phyloP scores from a whole-genome alignment of 192 early-diverging fungal genomes.

The Linnemannia exigua region DNA sequence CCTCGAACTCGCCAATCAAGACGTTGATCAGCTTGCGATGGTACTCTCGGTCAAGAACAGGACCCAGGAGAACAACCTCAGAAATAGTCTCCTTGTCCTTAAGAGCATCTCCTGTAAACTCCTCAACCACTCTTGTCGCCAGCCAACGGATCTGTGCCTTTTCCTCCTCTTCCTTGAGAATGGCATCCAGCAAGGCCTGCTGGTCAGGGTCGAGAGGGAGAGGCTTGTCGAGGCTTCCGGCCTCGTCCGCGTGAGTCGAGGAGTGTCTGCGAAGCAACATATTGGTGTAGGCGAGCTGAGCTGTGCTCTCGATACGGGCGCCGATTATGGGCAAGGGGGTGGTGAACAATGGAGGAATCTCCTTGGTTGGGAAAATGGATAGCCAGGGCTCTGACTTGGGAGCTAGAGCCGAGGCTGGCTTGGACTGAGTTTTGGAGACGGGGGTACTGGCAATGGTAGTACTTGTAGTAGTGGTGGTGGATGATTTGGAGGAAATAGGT shows the following conservation, averaged over 20 bases:
- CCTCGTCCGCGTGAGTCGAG: not conserved
- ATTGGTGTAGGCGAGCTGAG: not conserved
- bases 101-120: not conserved
- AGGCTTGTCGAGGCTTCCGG: not conserved
- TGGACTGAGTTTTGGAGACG: not conserved
- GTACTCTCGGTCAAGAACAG: conserved; percentile 2
- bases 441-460: not conserved
- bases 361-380: not conserved
- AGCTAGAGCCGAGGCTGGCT: not conserved
- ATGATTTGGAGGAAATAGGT: not conserved
- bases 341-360: not conserved
- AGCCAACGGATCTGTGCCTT: not conserved
- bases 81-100: not conserved
- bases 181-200: not conserved
- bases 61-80: conserved; percentile 1
- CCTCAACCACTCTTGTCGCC: not conserved
- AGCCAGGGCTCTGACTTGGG: not conserved
- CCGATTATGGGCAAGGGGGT: not conserved
- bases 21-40: not conserved
- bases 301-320: not conserved
- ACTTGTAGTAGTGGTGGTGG: not conserved
- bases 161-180: not conserved
- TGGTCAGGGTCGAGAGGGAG: not conserved
- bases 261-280: not conserved
- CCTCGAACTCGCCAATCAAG: conserved; percentile 1